Evolutionary conservation across 2,329 filamentous ascomycete species (phyloP).

Genomic region (Aspergillus eucalypticola): DNA sequence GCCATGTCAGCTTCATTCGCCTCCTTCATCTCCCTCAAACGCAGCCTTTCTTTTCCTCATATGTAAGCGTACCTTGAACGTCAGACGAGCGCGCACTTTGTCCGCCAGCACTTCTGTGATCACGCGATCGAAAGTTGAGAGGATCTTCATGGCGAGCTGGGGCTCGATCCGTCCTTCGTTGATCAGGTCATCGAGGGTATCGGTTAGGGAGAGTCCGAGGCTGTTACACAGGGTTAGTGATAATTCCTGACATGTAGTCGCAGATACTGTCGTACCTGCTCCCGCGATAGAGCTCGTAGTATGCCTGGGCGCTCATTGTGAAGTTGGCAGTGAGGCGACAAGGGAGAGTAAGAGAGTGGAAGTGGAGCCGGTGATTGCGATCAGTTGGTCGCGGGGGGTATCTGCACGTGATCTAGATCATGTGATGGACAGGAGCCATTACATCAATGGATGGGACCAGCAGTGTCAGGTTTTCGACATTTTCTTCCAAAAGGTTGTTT

Average conservation of each 20-base stretch:
- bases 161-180: slow-evolving; percentile 93
- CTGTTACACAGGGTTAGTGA: slow-evolving; percentile 50
- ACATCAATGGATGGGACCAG: slow-evolving; percentile 5
- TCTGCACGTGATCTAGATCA: slow-evolving; percentile 19
- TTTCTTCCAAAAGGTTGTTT: neutral
- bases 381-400: neutral
- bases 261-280: slow-evolving; percentile 70
- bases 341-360: slow-evolving; percentile 11
- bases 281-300: slow-evolving; percentile 96
- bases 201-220: slow-evolving; percentile 88
- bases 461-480: neutral
- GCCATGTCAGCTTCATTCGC: slow-evolving; percentile 18
- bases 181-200: slow-evolving; percentile 96
- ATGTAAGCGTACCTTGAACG: slow-evolving; percentile 75
- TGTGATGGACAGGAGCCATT: slow-evolving; percentile 5
- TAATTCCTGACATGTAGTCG: neutral
- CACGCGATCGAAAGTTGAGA: slow-evolving; percentile 90
- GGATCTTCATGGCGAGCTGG: slow-evolving; percentile 97
- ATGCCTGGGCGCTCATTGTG: slow-evolving; percentile 56
- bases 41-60: too few relatives aligned
- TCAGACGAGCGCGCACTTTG: slow-evolving; percentile 85
- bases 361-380: slow-evolving; percentile 1
- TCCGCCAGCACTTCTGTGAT: slow-evolving; percentile 90
- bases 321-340: slow-evolving; percentile 1
- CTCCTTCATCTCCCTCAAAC: neutral